These are phyloP conservation scores for Rhodotorula toruloides DNA, from an alignment of 768 basidiomycete genomes.

Conservation along the genomic window DNA sequence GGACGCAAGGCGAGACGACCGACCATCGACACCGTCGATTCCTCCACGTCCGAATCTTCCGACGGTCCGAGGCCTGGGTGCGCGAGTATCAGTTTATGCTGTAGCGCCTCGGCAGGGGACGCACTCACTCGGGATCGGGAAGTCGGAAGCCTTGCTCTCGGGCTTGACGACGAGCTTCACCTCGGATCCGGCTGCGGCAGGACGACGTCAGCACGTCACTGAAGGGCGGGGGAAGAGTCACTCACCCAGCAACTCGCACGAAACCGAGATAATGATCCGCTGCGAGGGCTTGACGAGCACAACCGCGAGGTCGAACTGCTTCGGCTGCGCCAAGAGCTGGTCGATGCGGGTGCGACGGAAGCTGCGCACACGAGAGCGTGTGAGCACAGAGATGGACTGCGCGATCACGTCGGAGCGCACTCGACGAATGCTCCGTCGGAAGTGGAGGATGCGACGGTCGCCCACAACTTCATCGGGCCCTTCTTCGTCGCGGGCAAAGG, in stretches of 20 bases:
- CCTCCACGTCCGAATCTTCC: no score
- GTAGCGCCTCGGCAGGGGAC: no score
- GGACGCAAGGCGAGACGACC: no score
- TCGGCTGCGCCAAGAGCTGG: constrained; percentile 13
- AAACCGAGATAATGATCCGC: constrained; percentile 26
- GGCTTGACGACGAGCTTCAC: constrained; percentile 22
- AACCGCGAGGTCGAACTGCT: constrained; percentile 21
- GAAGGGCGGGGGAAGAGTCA: neutral
- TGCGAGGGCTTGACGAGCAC: constrained; percentile 40
- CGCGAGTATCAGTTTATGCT: neutral
- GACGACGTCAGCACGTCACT: neutral
- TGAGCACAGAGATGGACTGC: neutral
- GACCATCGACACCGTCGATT: no score
- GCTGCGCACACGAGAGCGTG: neutral
- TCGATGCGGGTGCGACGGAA: constrained; percentile 29
- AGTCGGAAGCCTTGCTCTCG: constrained; percentile 2
- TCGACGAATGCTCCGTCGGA: constrained; percentile 37
- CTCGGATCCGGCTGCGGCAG: constrained; percentile 19
- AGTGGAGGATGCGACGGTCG: constrained; percentile 20
- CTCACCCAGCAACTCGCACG: constrained; percentile 39
- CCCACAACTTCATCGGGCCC: constrained; percentile 11
- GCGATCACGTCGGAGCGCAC: neutral
- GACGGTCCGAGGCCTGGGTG: neutral
- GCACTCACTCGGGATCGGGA: constrained; percentile 24
- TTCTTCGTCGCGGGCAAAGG: constrained; percentile 14